phyloP scores from a whole-genome alignment of 2,329 filamentous ascomycete species.

The Diaporthe helianthi region DNA sequence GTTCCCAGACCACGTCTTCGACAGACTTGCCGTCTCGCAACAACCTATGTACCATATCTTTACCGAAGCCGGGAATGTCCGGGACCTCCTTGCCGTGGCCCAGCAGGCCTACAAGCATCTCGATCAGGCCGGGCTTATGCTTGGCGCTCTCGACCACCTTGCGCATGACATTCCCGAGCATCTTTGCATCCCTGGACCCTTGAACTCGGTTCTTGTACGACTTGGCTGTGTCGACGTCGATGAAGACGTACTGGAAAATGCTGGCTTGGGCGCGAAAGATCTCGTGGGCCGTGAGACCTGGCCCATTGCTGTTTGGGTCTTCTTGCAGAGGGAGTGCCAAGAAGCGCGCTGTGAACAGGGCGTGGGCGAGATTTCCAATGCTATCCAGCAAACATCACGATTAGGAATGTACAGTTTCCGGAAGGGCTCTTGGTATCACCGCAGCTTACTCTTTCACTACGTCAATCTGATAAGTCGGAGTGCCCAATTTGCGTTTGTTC shows the following conservation, averaged over 20 bases:
- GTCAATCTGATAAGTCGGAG: neutral
- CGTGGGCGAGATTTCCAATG: neutral
- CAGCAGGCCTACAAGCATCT: neutral
- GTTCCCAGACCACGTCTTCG: slow-evolving; percentile 5
- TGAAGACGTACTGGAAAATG: slow-evolving; percentile 8
- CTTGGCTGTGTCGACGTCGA: neutral
- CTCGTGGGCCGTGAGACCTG: neutral
- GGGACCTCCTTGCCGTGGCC: neutral
- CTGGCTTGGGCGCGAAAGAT: neutral
- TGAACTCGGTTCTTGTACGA: slow-evolving; percentile 3
- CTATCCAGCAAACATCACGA: neutral
- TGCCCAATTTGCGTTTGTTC: slow-evolving; percentile 4
- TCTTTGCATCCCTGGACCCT: neutral
- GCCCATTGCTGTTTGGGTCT: neutral
- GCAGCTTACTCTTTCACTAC: neutral
- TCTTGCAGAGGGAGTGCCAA: neutral
- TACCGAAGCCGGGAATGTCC: neutral
- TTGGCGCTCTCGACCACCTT: neutral
- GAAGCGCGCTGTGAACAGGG: neutral
- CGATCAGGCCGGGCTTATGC: neutral
- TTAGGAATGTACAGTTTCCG: neutral
- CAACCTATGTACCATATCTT: neutral
- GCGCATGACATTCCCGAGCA: neutral
- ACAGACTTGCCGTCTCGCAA: neutral
- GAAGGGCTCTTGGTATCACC: neutral